Percentiles rank a stretch among this genome's conserved stretches.
Evolutionary conservation across 2,329 filamentous ascomycete species (phyloP).

Genomic region (Cladosporium sp.): DNA sequence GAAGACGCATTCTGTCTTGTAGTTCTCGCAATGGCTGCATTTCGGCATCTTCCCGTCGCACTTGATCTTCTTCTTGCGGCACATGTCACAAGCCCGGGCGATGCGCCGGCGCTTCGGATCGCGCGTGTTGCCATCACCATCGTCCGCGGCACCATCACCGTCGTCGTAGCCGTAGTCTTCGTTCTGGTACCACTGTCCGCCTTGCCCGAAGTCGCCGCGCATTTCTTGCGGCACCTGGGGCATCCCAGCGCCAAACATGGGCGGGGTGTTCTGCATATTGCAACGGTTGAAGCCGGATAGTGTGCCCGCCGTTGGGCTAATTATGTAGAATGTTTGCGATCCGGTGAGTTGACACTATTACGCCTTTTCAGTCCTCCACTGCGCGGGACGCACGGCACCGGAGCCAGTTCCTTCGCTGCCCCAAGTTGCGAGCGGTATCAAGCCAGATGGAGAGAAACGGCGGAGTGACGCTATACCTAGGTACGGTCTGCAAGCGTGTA

Average conservation of each 20-base stretch:
- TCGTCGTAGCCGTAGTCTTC: slow-evolving; percentile 21
- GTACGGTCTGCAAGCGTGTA: not conserved
- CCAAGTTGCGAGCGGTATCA: not conserved
- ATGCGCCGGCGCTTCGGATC: slow-evolving; percentile 87
- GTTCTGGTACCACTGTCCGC: slow-evolving; percentile 16
- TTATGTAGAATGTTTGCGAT: not conserved
- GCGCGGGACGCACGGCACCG: not conserved
- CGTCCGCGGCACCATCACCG: slow-evolving; percentile 16
- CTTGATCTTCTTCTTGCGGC: slow-evolving; percentile 92
- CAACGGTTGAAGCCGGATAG: not conserved
- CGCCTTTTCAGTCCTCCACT: not conserved
- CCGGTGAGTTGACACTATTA: not conserved
- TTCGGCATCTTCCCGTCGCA: slow-evolving; percentile 93
- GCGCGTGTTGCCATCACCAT: slow-evolving; percentile 25
- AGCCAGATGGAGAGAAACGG: no score
- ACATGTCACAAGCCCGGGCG: slow-evolving; percentile 91
- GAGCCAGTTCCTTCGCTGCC: not conserved
- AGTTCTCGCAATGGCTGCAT: slow-evolving; percentile 93
- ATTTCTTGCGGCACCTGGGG: slow-evolving; percentile 4
- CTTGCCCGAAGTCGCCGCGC: slow-evolving; percentile 6
- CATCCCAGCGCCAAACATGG: slow-evolving; percentile 2
- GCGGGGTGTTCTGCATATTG: not conserved
- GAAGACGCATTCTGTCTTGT: slow-evolving; percentile 96
- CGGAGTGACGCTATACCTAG: not conserved
- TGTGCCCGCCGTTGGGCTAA: not conserved